Percentiles rank a stretch among this genome's conserved stretches.
These are phyloP conservation scores for Coprinopsis cinerea DNA, from an alignment of 768 basidiomycete species.

Conservation along the genomic window DNA sequence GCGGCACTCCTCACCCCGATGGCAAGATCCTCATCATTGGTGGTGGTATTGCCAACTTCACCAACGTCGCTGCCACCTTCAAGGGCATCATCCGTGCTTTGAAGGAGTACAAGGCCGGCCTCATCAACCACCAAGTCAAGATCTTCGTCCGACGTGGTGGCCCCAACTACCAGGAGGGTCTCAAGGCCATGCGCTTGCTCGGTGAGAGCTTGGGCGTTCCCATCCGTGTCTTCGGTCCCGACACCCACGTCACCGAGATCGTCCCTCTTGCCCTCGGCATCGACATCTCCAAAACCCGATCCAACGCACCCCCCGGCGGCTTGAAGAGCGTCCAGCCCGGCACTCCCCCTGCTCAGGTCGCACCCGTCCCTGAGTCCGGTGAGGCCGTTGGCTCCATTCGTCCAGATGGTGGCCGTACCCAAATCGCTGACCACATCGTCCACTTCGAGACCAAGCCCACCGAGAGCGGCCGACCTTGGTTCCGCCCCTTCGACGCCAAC, in stretches of 20 bases:
- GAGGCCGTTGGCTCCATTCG: slow-evolving; percentile 66
- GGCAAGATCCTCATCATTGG: slow-evolving; percentile 99
- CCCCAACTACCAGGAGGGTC: slow-evolving; percentile 96
- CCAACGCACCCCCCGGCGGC: slow-evolving; percentile 21
- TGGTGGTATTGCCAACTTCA: slow-evolving; percentile 99
- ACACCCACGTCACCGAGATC: slow-evolving; percentile 97
- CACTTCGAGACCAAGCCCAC: slow-evolving; percentile 60
- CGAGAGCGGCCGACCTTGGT: slow-evolving; percentile 58
- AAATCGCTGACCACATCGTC: slow-evolving; percentile 85
- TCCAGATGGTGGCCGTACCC: slow-evolving; percentile 73
- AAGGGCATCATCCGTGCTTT: slow-evolving; percentile 99
- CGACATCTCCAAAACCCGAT: slow-evolving; percentile 40
- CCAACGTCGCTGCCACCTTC: slow-evolving; percentile 98
- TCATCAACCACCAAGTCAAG: slow-evolving; percentile 80
- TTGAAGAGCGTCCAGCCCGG: slow-evolving; percentile 31
- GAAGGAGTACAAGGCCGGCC: slow-evolving; percentile 83
- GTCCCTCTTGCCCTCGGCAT: slow-evolving; percentile 97
- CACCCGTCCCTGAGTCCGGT: slow-evolving; percentile 32
- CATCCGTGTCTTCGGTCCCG: slow-evolving; percentile 95
- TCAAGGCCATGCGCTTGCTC: slow-evolving; percentile 97
- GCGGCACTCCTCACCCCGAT: slow-evolving; percentile 72
- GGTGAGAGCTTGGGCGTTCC: slow-evolving; percentile 96
- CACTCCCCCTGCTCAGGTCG: slow-evolving; percentile 31
- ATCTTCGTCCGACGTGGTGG: slow-evolving; percentile 98
- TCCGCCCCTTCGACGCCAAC: slow-evolving; percentile 84